Base-by-base conservation (phyloP, 768 basidiomycete genomes). In the Mycena metata region DNA sequence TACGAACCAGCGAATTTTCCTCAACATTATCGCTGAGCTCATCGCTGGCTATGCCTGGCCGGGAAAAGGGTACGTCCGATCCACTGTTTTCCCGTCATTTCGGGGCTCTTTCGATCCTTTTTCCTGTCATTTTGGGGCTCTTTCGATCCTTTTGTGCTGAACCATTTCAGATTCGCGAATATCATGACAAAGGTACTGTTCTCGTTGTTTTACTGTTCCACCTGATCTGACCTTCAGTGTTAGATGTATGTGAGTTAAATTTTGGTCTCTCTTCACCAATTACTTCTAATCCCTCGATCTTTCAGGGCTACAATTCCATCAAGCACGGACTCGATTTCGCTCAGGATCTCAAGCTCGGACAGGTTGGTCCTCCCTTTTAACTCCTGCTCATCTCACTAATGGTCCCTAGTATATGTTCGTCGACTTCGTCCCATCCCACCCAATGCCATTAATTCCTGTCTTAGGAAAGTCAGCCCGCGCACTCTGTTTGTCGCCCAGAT, bases 241-340 rank as follows among this genome's bases (percentile, higher is more conserved):
- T 30, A 64, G 47, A 60, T 60, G 59, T 60, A 60, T 60, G 58
- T 57, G 30, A 43, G 56, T 57, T 42, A 19, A 23, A 26, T 7
- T 21, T 41, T 17, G 8, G 24, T 43, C 55, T 23, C 24, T 16
- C 30, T 30, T 30, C 30, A 30, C 24, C 41, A 26, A 26, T 17
- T 15, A n/a, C n/a, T 15, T 43, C 43, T 43, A 57, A 30, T 30
- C 6, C 3, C 56, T 55, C 56, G 16, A 17, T 26, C n/a, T 15
- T 51, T n/a, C 30, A 61, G 39, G 60, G 62, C 11, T 55, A 64
- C 35, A 64, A 64, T 39, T 64, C 62, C 23, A 64, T 64, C 43
- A 64, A 64, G n/a, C 62, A 64, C 33, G 62, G 62, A 13, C 62
- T 64, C 15, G 62, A 64, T 35, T 64, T 64, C 39, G 62, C 62